Evolutionary conservation across 805 yeast species (phyloP), one percentile per base, ranked within the genome.

Genomic region (Metschnikowia arizonensis): DNA sequence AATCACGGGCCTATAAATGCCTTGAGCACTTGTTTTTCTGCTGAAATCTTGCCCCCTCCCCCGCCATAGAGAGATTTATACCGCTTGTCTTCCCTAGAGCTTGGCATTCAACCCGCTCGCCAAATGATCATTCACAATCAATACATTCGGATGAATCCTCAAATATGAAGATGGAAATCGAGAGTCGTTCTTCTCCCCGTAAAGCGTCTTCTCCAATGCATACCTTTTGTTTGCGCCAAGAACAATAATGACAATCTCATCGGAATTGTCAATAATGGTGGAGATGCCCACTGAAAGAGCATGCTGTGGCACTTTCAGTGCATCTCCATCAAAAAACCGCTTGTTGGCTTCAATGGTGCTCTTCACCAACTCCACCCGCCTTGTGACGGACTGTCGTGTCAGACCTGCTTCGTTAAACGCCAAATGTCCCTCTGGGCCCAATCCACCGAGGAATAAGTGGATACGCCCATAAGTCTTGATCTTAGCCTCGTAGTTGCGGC

Each of bases 391-490:
- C 47, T 61, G 58, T 46, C 78, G 68, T 2, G 68, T 23, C 5
- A 80, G 74, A 8, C 83, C 83, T 14, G 73, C 66, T 61, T 79
- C 83, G 60, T 79, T 79, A 55, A 79, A 79, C 1, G 83, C 83
- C 53, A 79, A 65, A 57, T 79, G 83, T 25, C 83, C 83, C 54
- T 79, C 79, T 12, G 81, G 78, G 1, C 84, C 83, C 54, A 79
- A 64, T 1, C 83, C 84, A 5, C 83, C 83, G 54, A 79, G 55
- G 52, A 78, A 79, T 43, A 79, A 62, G 54, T 79, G 68, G 48
- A 79, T 76, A 33, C 75, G 66, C 12, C 82, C 83, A 49, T 64
- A 71, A 28, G 55, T 51, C 49, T 65, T 66, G 57, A 79, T 78
- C 50, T 73, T 68, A 24, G 58, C 64, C 58, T 78, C 83, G 59